Evolutionary conservation across 805 yeast genomes (phyloP).

Genomic region (Yamadazyma sp.): DNA sequence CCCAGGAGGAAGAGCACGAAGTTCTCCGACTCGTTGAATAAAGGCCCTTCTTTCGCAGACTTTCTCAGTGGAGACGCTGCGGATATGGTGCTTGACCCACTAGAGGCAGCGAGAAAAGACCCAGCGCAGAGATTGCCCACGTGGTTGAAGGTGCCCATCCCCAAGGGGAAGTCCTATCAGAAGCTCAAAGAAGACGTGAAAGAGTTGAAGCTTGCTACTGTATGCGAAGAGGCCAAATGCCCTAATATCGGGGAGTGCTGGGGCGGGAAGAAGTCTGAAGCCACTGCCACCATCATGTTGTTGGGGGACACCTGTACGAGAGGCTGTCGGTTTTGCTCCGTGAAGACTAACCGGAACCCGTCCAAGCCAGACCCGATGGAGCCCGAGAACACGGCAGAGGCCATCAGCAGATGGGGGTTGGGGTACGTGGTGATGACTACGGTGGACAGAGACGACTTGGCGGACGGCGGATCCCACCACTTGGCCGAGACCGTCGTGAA

Average conservation of each 20-base stretch:
- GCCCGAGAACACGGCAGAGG: constrained; percentile 97
- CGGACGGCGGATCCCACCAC: constrained; percentile 92
- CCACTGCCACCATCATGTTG: constrained; percentile 96
- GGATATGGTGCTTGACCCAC: constrained; percentile 65
- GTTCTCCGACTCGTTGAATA: constrained; percentile 67
- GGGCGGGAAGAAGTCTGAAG: constrained; percentile 95
- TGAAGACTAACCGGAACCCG: constrained; percentile 87
- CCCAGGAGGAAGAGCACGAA: constrained; percentile 47
- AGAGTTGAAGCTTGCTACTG: constrained; percentile 88
- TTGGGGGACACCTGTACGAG: constrained; percentile 98
- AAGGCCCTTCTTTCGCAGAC: constrained; percentile 94
- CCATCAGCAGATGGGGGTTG: constrained; percentile 95
- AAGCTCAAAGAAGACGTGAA: constrained; percentile 81
- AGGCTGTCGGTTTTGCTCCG: constrained; percentile 98
- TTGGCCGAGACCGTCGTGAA: constrained; percentile 81
- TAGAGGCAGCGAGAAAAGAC: constrained; percentile 68
- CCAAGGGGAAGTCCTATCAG: constrained; percentile 86
- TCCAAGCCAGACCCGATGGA: constrained; percentile 91
- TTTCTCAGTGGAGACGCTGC: constrained; percentile 82
- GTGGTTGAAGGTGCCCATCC: constrained; percentile 95
- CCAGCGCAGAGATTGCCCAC: constrained; percentile 75
- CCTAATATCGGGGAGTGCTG: constrained; percentile 99
- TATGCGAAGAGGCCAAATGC: constrained; percentile 98
- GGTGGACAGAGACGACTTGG: constrained; percentile 92
- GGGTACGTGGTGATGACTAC: constrained; percentile 98